These are phyloP conservation scores for Coemansia sp. DNA, from an alignment of 192 early-diverging fungal genomes.

Conservation along the genomic window DNA sequence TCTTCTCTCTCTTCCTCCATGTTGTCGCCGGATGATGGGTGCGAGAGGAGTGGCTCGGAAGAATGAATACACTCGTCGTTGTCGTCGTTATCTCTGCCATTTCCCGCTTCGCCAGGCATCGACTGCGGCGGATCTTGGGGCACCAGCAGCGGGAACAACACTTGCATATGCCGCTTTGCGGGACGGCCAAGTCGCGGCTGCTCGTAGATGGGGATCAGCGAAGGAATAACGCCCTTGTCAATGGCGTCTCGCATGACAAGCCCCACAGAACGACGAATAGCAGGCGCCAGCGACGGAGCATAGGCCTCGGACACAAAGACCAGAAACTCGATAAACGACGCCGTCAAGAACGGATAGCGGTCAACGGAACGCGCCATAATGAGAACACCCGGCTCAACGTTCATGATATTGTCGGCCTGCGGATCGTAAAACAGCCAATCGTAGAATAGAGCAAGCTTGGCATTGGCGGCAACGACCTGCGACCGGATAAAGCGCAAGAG, in stretches of 20 bases:
- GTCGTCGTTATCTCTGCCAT: neutral
- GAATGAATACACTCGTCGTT: no score
- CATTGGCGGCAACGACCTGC: slow-evolving; percentile 63
- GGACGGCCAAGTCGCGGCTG: slow-evolving; percentile 19
- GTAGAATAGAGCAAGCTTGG: slow-evolving; percentile 75
- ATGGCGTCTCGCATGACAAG: slow-evolving; percentile 64
- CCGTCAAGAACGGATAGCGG: slow-evolving; percentile 65
- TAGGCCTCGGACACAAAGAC: slow-evolving; percentile 64
- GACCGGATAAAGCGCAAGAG: slow-evolving; percentile 64
- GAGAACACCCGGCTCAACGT: slow-evolving; percentile 73
- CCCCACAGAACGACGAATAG: slow-evolving; percentile 57
- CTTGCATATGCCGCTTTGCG: slow-evolving; percentile 35
- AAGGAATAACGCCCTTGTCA: slow-evolving; percentile 63
- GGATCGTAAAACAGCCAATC: slow-evolving; percentile 80
- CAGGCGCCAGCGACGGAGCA: slow-evolving; percentile 52
- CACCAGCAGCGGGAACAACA: slow-evolving; percentile 35
- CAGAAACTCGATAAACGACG: slow-evolving; percentile 73
- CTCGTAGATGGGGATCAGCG: slow-evolving; percentile 53
- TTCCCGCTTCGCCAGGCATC: slow-evolving; percentile 6
- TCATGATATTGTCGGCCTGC: slow-evolving; percentile 71
- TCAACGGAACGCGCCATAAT: slow-evolving; percentile 71
- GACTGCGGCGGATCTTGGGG: slow-evolving; percentile 12
- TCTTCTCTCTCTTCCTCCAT: neutral
- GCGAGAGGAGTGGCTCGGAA: no score
- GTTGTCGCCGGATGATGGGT: no score